Percentiles rank a stretch among this genome's conserved stretches.
These are phyloP conservation scores for Lupinus albus DNA, from an alignment of 306 rosid species.

Conservation along the genomic window DNA sequence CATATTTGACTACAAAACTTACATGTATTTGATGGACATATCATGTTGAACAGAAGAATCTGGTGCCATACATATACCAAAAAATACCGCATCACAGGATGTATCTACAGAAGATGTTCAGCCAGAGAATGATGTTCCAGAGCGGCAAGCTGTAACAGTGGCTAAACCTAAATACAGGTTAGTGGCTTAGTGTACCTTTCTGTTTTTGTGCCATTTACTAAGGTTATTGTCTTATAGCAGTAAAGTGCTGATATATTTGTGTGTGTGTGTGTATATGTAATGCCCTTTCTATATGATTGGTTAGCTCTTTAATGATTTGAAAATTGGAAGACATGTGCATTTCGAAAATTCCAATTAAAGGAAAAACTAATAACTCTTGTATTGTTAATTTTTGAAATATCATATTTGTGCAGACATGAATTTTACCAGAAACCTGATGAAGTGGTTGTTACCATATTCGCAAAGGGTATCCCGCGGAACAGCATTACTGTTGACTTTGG, in stretches of 20 bases:
- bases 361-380: not conserved
- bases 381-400: slow-evolving; percentile 14
- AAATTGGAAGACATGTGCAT: not conserved
- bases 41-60: slow-evolving; percentile 59
- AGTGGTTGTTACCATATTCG: slow-evolving; percentile 70
- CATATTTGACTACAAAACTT: slow-evolving; percentile 1
- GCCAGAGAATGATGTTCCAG: slow-evolving; percentile 40
- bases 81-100: slow-evolving; percentile 34
- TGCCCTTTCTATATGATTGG: slow-evolving; percentile 11
- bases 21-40: slow-evolving; percentile 16
- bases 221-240: not conserved
- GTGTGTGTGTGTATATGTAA: not conserved
- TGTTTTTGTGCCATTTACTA: not conserved
- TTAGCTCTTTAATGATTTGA: not conserved
- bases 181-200: slow-evolving; percentile 52
- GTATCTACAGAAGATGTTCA: slow-evolving; percentile 32
- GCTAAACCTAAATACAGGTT: slow-evolving; percentile 74
- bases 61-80: slow-evolving; percentile 34
- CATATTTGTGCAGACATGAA: slow-evolving; percentile 64
- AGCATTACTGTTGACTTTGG: slow-evolving; percentile 64
- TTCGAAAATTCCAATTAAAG: slow-evolving; percentile 14
- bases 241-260: not conserved
- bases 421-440: slow-evolving; percentile 75
- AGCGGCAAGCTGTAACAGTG: slow-evolving; percentile 34
- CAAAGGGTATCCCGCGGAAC: slow-evolving; percentile 61